These are phyloP conservation scores for Trypanosoma platydactyli DNA, from an alignment of 208 protist genomes.

Conservation along the genomic window DNA sequence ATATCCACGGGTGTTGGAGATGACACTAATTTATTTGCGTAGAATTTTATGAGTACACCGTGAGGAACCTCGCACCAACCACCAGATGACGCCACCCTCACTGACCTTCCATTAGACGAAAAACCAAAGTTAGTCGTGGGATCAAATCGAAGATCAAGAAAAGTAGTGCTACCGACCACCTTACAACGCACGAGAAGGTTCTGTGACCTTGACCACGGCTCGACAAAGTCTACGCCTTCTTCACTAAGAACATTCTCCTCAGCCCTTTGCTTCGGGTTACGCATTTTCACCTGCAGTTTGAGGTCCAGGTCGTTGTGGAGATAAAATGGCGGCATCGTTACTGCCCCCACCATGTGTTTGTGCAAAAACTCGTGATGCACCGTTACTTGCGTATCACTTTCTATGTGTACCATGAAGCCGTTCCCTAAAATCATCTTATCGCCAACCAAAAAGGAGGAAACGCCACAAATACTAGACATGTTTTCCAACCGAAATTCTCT, in stretches of 20 bases:
- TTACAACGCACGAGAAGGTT: constrained; percentile 20
- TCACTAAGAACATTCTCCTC: background rate
- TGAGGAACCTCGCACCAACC: constrained; percentile 30
- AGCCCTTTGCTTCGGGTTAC: background rate
- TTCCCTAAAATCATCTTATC: constrained; percentile 26
- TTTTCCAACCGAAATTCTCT: constrained; percentile 36
- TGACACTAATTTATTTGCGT: constrained; percentile 46
- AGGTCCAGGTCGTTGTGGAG: constrained; percentile 11
- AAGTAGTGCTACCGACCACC: constrained; percentile 9
- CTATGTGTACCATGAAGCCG: constrained; percentile 40
- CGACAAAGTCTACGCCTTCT: constrained; percentile 4
- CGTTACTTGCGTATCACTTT: constrained; percentile 16
- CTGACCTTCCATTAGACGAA: constrained; percentile 55
- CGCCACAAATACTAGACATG: constrained; percentile 25
- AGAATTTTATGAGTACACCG: constrained; percentile 51
- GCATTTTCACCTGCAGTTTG: background rate
- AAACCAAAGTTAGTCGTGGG: constrained; percentile 46
- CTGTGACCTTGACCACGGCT: constrained; percentile 15
- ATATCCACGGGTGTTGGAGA: constrained; percentile 35
- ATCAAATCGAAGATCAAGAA: constrained; percentile 50
- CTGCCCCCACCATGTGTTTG: background rate
- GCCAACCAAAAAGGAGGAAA: constrained; percentile 28
- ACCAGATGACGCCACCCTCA: constrained; percentile 55
- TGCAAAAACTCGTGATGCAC: constrained; percentile 14
- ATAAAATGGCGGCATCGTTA: constrained; percentile 12